Percentiles rank a stretch among this genome's conserved stretches.
Evolutionary conservation across 441 rosid genomes (phyloP).

Genomic region (Erysimum cheiri): DNA sequence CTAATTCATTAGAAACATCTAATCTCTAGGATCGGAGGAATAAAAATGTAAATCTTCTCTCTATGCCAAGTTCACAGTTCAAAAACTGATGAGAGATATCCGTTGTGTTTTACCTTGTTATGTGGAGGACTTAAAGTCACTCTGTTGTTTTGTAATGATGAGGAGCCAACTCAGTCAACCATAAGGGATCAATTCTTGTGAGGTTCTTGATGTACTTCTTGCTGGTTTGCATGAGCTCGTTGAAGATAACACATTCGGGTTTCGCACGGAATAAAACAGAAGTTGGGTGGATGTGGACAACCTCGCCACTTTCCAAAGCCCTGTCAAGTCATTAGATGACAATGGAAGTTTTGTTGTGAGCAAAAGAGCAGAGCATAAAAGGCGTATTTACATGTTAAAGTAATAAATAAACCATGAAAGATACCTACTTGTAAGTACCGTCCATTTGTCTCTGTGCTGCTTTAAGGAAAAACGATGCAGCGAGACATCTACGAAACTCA

Average conservation of each 20-base stretch:
- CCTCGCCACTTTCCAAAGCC: constrained; percentile 86
- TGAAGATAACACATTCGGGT: constrained; percentile 80
- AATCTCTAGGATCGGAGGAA: background rate
- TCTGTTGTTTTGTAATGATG: constrained; percentile 68
- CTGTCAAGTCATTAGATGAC: constrained; percentile 51
- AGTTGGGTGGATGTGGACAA: constrained; percentile 86
- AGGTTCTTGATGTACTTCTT: constrained; percentile 80
- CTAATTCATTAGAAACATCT: constrained; percentile 6
- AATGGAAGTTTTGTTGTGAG: constrained; percentile 8
- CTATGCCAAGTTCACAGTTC: constrained; percentile 1
- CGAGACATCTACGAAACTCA: constrained; percentile 87
- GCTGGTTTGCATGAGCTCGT: constrained; percentile 85
- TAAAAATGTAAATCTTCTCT: constrained; percentile 1
- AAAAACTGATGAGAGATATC: background rate
- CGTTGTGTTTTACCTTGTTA: constrained; percentile 32
- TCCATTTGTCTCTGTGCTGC: constrained; percentile 93
- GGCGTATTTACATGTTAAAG: background rate
- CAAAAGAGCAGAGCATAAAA: constrained; percentile 10
- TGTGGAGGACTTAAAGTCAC: constrained; percentile 39
- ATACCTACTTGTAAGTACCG: constrained; percentile 75
- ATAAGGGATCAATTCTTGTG: constrained; percentile 75
- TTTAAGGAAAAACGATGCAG: constrained; percentile 90
- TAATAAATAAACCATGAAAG: background rate
- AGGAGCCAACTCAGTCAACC: constrained; percentile 92
- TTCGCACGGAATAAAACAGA: constrained; percentile 77